Evolutionary conservation across 2,329 filamentous ascomycete species (phyloP), one percentile per base, ranked within the genome.

Genomic region (Colletotrichum liaoningense): DNA sequence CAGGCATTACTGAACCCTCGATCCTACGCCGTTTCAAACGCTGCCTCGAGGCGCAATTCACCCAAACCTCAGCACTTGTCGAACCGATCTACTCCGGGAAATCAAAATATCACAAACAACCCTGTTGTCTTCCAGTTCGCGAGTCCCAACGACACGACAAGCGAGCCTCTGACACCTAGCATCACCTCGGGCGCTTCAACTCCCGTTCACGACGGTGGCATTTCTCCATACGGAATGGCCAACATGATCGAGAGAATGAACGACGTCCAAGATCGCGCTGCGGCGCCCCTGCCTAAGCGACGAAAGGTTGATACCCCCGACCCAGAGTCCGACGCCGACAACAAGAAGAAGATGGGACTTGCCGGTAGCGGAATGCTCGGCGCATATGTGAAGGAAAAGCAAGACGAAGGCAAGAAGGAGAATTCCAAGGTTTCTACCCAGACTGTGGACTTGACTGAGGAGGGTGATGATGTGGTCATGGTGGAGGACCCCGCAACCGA

Each of bases 191-290:
- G 77, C 63, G 78, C 80, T 14, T 82, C 81, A 63, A 86, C 80
- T 22, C 80, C 80, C 4, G 77, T 69, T 55, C 68, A 63, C 42
- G 73, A 77, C 38, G 73, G 64, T 28, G 63, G 65, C 42, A 60
- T 65, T 63, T 69, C 76, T 57, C 74, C 75, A 8, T 74, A 65
- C 63, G 89, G 90, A 30, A 87, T 90, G 76, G 86, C 88, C 11
- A 83, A 84, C 68, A 90, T 95, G 84, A 90, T 97, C 58, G 94
- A 97, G 81, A 89, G 91, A 38, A 87, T 95, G 80, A 94, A 95
- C 80, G 92, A 93, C 76, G 89, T 97, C 16, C 89, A 94, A 76
- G 88, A 92, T 64, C 93, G 95, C 30, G 77, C 85, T 79, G 75
- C 86, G 81, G 79, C 86, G 35, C 86, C 88, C 3, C 90, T 93